Evolutionary conservation across 2,329 filamentous ascomycete species (phyloP).

Genomic region (Rasamsonia emersonii): DNA sequence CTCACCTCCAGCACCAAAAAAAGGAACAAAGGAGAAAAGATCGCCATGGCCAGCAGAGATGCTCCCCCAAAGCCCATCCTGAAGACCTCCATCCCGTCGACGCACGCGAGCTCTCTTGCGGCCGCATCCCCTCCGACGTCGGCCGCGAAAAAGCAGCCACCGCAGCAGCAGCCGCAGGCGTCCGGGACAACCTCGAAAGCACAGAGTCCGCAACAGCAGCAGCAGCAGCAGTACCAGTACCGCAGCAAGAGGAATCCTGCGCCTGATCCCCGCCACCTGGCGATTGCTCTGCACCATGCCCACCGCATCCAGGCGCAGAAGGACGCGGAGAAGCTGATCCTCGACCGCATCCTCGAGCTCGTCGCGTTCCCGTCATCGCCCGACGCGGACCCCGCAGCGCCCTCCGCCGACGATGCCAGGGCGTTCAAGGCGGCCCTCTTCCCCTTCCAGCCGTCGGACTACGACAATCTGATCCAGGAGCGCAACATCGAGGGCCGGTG

Average conservation of each 20-base stretch:
- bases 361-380: slow-evolving; percentile 52
- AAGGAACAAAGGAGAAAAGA: no score
- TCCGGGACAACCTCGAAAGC: slow-evolving; percentile 15
- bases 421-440: slow-evolving; percentile 59
- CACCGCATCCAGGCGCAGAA: slow-evolving; percentile 74
- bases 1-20: no score
- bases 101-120: slow-evolving; percentile 32
- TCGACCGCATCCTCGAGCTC: slow-evolving; percentile 62
- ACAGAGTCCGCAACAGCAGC: slow-evolving; percentile 21
- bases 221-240: slow-evolving; percentile 17
- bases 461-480: slow-evolving; percentile 80
- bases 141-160: slow-evolving; percentile 20
- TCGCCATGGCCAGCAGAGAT: slow-evolving; percentile 15
- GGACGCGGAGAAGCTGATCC: slow-evolving; percentile 64
- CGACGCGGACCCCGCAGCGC: slow-evolving; percentile 43
- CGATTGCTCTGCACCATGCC: slow-evolving; percentile 74
- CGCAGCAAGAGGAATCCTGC: slow-evolving; percentile 27
- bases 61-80: slow-evolving; percentile 48
- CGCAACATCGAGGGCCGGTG: slow-evolving; percentile 76
- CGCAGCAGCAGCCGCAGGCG: slow-evolving; percentile 9
- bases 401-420: slow-evolving; percentile 51
- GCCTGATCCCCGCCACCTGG: slow-evolving; percentile 40
- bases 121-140: slow-evolving; percentile 35
- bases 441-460: slow-evolving; percentile 78
- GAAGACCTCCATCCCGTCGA: slow-evolving; percentile 46